Evolutionary conservation across 1,284 basidiomycete genomes (phyloP).

Genomic region (Phylloboletellus chloephorus): DNA sequence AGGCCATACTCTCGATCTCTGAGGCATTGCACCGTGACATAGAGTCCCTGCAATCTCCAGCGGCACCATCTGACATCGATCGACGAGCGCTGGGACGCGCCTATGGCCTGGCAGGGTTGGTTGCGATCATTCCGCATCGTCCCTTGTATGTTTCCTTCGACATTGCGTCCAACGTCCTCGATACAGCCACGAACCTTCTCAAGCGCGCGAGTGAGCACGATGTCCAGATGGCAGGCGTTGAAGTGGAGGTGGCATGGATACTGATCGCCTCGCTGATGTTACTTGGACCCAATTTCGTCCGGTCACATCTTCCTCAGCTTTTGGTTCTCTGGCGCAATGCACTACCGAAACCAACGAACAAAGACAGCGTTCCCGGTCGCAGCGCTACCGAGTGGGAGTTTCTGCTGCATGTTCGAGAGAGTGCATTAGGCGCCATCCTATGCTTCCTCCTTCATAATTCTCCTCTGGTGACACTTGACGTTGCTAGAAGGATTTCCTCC

Average conservation of each 20-base stretch:
- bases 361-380: conserved; percentile 68
- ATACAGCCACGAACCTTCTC: conserved; percentile 85
- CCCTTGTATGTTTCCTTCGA: conserved; percentile 96
- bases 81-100: conserved; percentile 80
- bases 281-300: conserved; percentile 90
- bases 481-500: conserved; percentile 81
- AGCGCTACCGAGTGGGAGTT: conserved; percentile 86
- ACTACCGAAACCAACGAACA: conserved; percentile 87
- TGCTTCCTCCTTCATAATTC: conserved; percentile 84
- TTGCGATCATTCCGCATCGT: conserved; percentile 80
- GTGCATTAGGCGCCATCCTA: conserved; percentile 83
- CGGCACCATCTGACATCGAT: conserved; percentile 68
- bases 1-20: conserved; percentile 68
- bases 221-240: conserved; percentile 73
- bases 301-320: conserved; percentile 86
- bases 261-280: conserved; percentile 87
- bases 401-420: conserved; percentile 86
- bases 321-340: conserved; percentile 97
- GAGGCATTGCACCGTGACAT: conserved; percentile 85
- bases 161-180: conserved; percentile 84
- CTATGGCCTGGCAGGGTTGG: conserved; percentile 82
- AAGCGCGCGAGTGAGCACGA: conserved; percentile 92
- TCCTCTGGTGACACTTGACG: conserved; percentile 83
- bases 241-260: conserved; percentile 95
- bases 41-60: conserved; percentile 58